Evolutionary conservation across 192 early-diverging fungal genomes (phyloP), one percentile per base, ranked within the genome.

Genomic region (Coemansia sp.): DNA sequence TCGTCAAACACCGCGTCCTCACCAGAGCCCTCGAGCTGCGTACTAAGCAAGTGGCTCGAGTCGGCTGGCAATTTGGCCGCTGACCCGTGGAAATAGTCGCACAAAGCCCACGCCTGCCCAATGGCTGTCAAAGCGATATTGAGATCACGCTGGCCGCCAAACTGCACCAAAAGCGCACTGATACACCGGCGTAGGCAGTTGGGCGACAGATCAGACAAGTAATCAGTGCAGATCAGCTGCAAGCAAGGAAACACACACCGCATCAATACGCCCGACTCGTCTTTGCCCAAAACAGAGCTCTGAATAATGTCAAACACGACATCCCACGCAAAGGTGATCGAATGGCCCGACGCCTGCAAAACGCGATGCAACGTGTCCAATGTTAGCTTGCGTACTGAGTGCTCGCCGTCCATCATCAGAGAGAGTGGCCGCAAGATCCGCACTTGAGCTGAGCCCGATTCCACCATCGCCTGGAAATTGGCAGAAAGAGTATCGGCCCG

Each of bases 221-320:
- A 97, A 73, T 99, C 98, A 1, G 93, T 93, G 76, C 96, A 98
- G 29, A 99, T 93, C 16, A 99, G 80, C 73, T 99, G 96, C 62
- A 99, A 65, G 49, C 92, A 96, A 5, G 95, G 91, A 69, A 99
- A 99, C 11, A 93, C 95, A 47, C 92, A 81, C 11, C 93, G 87
- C 69, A 97, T 90, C 49, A 93, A 73, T 12, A 76, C 71, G 9
- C 53, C 38, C 29, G 20, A 24, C 11, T 15, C 24, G 22, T 68
- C 39, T 12, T 49, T 55, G 40, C 34, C 40, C 15, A n/a, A 33
- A 2, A 15, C 55, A 0, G 77, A 75, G 33, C 69, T 70, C 12
- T 87, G 84, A 18, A 99, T 84, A 66, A 97, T 92, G 62, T 96
- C 94, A 78, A 99, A 94, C 12, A 97, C 90, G 18, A 95, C 73